These are phyloP conservation scores for Paramyrothecium roridum DNA, from an alignment of 2,329 filamentous ascomycete genomes.

Conservation along the genomic window DNA sequence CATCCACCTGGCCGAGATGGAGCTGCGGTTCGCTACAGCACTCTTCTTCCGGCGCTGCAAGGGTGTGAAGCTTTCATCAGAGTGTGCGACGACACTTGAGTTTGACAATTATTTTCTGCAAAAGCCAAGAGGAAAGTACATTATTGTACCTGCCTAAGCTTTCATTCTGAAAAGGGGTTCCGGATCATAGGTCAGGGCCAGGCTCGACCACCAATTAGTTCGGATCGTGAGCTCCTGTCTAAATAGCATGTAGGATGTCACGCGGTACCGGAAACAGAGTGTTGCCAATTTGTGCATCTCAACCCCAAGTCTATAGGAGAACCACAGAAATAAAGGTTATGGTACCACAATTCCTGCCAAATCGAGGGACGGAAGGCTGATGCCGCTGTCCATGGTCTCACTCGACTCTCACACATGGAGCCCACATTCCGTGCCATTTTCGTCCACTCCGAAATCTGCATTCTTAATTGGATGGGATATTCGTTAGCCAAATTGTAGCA, in stretches of 20 bases:
- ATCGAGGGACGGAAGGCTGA: not conserved
- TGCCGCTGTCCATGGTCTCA: not conserved
- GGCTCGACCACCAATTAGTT: too few relatives aligned
- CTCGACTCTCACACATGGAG: not conserved
- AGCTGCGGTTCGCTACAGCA: not conserved
- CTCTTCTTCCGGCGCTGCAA: slow-evolving; percentile 1
- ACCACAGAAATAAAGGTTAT: not conserved
- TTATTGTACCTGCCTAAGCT: not conserved
- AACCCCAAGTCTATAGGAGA: too few relatives aligned
- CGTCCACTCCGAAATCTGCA: not conserved
- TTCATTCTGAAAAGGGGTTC: not conserved
- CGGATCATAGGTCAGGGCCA: too few relatives aligned
- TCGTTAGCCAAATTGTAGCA: not conserved
- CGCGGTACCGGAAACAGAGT: too few relatives aligned
- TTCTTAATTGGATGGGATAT: not conserved
- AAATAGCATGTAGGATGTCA: too few relatives aligned
- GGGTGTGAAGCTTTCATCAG: not conserved
- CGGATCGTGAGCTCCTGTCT: too few relatives aligned
- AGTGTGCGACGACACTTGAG: not conserved
- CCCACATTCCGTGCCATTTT: not conserved
- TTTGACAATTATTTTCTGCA: slow-evolving; percentile 1
- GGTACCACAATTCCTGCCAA: not conserved
- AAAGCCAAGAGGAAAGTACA: not conserved
- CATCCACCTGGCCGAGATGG: slow-evolving; percentile 1
- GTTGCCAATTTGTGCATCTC: too few relatives aligned